Evolutionary conservation across 2,329 filamentous ascomycete species (phyloP).

Genomic region (Cordyceps fumosorosea): DNA sequence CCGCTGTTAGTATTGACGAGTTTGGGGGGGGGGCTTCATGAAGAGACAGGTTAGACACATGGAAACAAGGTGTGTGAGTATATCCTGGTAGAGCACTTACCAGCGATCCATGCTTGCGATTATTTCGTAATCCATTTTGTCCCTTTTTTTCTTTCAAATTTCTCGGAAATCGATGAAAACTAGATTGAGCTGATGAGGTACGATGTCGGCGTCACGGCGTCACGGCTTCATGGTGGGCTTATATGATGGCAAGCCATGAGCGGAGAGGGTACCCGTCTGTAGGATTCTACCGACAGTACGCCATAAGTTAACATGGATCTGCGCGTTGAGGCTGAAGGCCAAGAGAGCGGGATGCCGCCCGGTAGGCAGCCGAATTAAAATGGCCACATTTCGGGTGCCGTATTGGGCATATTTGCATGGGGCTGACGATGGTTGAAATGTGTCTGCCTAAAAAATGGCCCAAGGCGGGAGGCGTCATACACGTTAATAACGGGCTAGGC

Average conservation of each 20-base stretch:
- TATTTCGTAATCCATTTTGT: conserved; percentile 25
- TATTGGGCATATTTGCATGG: neutral
- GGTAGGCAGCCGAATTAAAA: conserved; percentile 5
- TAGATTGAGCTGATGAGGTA: neutral
- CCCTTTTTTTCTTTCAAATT: neutral
- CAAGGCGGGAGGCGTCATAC: neutral
- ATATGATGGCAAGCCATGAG: neutral
- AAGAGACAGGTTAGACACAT: neutral
- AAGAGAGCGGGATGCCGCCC: neutral
- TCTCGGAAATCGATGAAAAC: neutral
- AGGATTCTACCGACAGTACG: neutral
- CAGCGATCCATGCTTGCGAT: conserved; percentile 31
- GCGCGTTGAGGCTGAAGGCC: neutral
- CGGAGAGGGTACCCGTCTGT: neutral
- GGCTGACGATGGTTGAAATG: neutral
- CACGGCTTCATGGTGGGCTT: neutral
- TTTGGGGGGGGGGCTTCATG: conserved; percentile 27
- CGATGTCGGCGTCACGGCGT: neutral
- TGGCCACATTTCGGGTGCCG: neutral
- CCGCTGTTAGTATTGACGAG: neutral
- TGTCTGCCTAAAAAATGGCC: neutral
- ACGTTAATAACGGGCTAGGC: neutral
- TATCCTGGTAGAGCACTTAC: conserved; percentile 18
- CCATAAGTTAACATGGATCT: neutral
- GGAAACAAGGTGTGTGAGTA: neutral